Percentiles rank a stretch among this genome's conserved stretches.
phyloP scores from a whole-genome alignment of 208 protist genomes.

The Leishmania lainsoni region DNA sequence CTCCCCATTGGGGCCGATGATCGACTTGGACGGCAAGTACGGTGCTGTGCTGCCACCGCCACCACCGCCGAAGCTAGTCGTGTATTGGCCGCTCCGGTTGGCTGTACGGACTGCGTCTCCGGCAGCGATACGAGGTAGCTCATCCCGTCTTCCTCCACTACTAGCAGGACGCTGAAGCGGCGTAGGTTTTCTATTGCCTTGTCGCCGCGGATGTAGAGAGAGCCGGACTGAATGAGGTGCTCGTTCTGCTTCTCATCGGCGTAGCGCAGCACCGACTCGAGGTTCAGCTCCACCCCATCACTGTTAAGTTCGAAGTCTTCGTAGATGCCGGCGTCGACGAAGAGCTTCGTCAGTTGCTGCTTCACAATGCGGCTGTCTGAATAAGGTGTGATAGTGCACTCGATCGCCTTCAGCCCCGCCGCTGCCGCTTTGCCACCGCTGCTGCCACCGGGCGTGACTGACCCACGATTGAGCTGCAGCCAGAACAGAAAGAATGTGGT shows the following conservation, averaged over 20 bases:
- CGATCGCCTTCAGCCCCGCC: conserved; percentile 36
- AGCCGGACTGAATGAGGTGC: conserved; percentile 62
- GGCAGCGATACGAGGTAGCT: conserved; percentile 84
- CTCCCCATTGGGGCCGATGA: conserved; percentile 80
- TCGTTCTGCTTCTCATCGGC: conserved; percentile 69
- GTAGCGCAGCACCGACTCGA: conserved; percentile 70
- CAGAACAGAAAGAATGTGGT: conserved; percentile 75
- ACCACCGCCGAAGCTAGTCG: conserved; percentile 25
- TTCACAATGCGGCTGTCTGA: conserved; percentile 53
- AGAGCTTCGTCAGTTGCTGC: conserved; percentile 66
- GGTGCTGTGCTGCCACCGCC: conserved; percentile 33
- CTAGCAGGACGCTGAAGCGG: conserved; percentile 68
- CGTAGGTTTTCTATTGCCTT: conserved; percentile 78
- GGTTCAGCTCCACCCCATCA: conserved; percentile 53
- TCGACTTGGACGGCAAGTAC: conserved; percentile 48
- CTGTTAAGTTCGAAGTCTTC: conserved; percentile 71
- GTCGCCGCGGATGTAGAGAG: conserved; percentile 76
- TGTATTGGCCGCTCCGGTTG: conserved; percentile 26
- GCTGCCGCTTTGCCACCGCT: not conserved
- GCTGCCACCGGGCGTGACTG: not conserved
- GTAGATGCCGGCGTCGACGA: conserved; percentile 60
- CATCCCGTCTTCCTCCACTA: conserved; percentile 67
- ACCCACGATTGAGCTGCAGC: conserved; percentile 27
- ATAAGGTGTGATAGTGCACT: conserved; percentile 67
- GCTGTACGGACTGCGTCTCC: conserved; percentile 42